These are phyloP conservation scores for Pseudozyma thailandica DNA, from an alignment of 1,284 basidiomycete species.

Conservation along the genomic window DNA sequence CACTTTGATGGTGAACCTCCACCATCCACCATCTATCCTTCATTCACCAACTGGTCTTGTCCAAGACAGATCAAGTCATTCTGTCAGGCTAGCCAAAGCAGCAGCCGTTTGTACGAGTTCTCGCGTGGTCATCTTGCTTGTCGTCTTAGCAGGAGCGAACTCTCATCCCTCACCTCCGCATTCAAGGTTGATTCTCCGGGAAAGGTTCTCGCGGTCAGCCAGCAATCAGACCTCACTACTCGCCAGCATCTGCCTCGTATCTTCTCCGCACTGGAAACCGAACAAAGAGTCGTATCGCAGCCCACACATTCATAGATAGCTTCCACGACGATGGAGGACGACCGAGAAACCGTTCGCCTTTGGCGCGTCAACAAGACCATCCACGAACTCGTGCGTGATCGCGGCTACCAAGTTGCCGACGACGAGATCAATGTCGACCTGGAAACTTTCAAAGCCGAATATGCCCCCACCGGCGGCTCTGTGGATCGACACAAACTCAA, in stretches of 20 bases:
- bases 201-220: no score
- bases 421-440: constrained; percentile 90
- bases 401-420: constrained; percentile 85
- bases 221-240: neutral
- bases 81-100: neutral
- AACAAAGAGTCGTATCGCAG: no score
- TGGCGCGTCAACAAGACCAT: constrained; percentile 97
- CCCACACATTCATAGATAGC: no score
- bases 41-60: neutral
- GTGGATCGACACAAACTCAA: constrained; percentile 64
- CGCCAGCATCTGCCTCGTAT: neutral
- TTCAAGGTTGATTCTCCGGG: no score
- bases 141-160: neutral
- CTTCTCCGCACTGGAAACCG: no score
- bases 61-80: neutral
- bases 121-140: neutral
- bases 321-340: constrained; percentile 68
- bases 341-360: constrained; percentile 74
- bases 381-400: constrained; percentile 92
- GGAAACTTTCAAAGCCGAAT: constrained; percentile 74
- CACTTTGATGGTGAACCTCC: neutral
- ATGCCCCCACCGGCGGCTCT: constrained; percentile 70
- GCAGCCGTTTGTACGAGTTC: neutral
- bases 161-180: no score
- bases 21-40: constrained; percentile 1